Percentiles rank a stretch among this genome's conserved stretches.
Evolutionary conservation across 179 eudicot species (phyloP).

Genomic region (Spergularia azorica): DNA sequence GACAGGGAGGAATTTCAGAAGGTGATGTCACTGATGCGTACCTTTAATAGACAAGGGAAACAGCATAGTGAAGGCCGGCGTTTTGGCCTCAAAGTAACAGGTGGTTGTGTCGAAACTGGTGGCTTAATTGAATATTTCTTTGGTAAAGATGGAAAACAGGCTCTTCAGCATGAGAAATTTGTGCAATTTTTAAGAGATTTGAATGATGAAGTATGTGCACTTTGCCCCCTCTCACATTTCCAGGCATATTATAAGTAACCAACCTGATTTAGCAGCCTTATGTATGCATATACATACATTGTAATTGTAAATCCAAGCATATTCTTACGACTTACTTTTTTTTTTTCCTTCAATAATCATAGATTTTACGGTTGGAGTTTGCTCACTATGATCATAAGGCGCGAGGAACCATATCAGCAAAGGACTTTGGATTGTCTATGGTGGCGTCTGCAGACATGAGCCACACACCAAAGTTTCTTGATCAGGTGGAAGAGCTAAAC

Average conservation of each 20-base stretch:
- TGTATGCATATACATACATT: background rate
- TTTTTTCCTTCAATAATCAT: background rate
- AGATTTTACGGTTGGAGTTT: conserved; percentile 78
- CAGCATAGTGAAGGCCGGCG: conserved; percentile 69
- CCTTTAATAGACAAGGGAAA: conserved; percentile 72
- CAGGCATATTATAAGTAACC: no score
- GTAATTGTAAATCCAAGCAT: no score
- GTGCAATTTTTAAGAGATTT: conserved; percentile 75
- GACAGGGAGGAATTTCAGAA: conserved; percentile 84
- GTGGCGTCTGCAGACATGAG: conserved; percentile 89
- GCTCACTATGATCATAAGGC: conserved; percentile 79
- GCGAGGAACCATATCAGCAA: conserved; percentile 73
- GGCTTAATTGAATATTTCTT: conserved; percentile 83
- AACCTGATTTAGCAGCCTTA: no score
- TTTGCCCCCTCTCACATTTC: no score
- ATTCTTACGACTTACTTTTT: no score
- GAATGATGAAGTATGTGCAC: conserved; percentile 62
- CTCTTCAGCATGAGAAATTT: conserved; percentile 63
- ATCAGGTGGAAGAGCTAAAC: conserved; percentile 61
- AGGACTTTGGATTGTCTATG: conserved; percentile 88
- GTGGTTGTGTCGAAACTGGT: conserved; percentile 64
- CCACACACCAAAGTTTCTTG: conserved; percentile 68
- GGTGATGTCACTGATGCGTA: conserved; percentile 84
- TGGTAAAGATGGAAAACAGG: conserved; percentile 75
- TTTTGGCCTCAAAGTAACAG: conserved; percentile 52